Base-by-base conservation (phyloP, 345 rosid species). In the Turnera subulata region DNA sequence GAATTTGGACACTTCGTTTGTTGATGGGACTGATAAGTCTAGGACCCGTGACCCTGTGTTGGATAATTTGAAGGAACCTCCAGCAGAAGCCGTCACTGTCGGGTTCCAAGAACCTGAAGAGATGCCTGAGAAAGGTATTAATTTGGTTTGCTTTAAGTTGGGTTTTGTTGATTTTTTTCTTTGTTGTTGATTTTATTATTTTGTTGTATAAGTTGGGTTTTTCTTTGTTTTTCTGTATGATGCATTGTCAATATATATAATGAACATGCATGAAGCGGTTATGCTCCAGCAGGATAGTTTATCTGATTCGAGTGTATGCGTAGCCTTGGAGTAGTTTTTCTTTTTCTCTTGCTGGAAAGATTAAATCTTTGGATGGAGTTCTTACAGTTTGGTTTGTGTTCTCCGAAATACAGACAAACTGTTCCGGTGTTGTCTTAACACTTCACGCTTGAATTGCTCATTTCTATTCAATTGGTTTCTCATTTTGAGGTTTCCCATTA, bases 61-160 rank as follows among this genome's bases (percentile, higher is more conserved):
- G 35, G 67, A 62, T 42, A 39, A 21, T 25, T 33, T 32, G 16
- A 11, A 42, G 18, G 19, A 38, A 15, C 52, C 58, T 50, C 15
- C 39, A 55, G 18, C 55, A 12, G 56, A 6, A 21, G 61, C 23
- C 37, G 15, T 14, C 17, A 42, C 52, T 32, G 20, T 57, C 53
- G 45, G 51, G 46, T 67, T 63, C 7, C 73, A 80, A 40, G 82
- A 78, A 11, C 64, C 76, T 55, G 84, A 81, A 55, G 84, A 78
- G 43, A 46, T 68, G 13, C 77, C 80, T 59, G 68, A 76, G 9
- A 16, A 46, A 45, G 94, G 94, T 83, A 71, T 70, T 43, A 25
- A 2, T 43, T 2, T 13, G 50, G 49, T 26, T 19, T 59, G 25
- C 47, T 66, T 59, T 46, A 35, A 44, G 57, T 61, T 59, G 50